Conservation (phyloP, 306 rosid species). For the Aeschynomene evenia region DNA sequence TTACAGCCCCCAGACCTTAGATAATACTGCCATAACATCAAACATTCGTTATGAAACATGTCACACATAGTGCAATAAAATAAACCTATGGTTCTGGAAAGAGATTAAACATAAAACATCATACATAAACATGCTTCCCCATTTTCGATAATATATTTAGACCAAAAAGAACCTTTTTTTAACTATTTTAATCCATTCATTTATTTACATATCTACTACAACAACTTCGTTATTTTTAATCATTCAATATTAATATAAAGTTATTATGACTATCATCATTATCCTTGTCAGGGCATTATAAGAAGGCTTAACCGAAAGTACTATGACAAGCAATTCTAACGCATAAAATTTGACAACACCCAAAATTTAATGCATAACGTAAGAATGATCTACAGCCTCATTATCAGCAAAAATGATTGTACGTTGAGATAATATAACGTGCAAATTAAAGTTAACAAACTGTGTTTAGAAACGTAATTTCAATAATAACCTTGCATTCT, state of each 20-base stretch:
- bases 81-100: not conserved
- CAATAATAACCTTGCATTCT: conserved; percentile 85
- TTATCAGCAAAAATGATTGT: not conserved
- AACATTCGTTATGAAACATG: conserved; percentile 21
- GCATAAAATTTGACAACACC: conserved; percentile 1
- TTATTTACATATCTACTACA: not conserved
- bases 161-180: not conserved
- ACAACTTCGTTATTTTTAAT: not conserved
- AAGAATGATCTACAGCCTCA: conserved; percentile 13
- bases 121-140: not conserved
- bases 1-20: conserved; percentile 86
- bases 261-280: conserved; percentile 2
- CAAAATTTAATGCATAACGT: conserved; percentile 22
- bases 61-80: not conserved
- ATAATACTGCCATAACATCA: conserved; percentile 69
- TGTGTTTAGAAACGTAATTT: conserved; percentile 26
- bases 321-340: not conserved
- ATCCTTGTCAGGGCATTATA: not conserved
- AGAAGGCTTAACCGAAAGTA: conserved; percentile 16
- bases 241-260: not conserved
- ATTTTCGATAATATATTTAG: too few relatives aligned
- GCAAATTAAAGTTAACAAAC: conserved; percentile 17
- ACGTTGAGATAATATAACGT: not conserved
- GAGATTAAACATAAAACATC: not conserved
- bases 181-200: not conserved